Base-by-base conservation (phyloP, 2,329 filamentous ascomycete genomes). In the Neocucurbitaria cava region DNA sequence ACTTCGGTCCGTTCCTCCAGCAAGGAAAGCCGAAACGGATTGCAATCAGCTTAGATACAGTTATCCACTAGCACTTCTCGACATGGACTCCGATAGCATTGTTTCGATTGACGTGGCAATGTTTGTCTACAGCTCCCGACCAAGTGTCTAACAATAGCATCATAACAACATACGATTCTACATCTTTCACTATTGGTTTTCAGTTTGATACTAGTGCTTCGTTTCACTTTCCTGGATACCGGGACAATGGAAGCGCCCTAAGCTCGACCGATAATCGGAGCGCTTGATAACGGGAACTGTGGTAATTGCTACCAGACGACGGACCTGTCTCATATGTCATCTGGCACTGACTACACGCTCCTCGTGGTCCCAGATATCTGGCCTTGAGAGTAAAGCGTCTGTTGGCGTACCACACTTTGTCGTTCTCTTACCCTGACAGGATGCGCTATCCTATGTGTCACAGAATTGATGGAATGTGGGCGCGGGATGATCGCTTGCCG, bases 1-100 rank as follows among this genome's bases (percentile, higher is more conserved):
- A 62, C 66, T 66, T 61, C 66, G 64, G 61, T 40, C 69, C 66
- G 66, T 57, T 38, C 69, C 66, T 65, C 56, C 56, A 59, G 49
- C 54, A 50, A 52, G 49, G 56, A 58, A 54, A 39, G 24, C 33
- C 21, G 21, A 24, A 35, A n/a, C n/a, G 21, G 24, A 41, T 45
- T 31, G 23, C 39, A 54, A 46, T 30, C 28, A 44, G 40, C 31
- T 36, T n/a, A 15, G 21, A 21, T 46, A 26, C 35, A 46, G 26
- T 33, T 33, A 18, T 28, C 46, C 44, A 23, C 38, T 28, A 30
- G 23, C 24, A 5, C 5, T 18, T 45, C 20, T 44, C 23, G 24
- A 41, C n/a, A 18, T n/a, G 36, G 23, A 17, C 21, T 45, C 39
- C 30, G 39, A 42, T 50, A 39, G 23, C 35, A 13, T n/a, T 30